Conservation (phyloP, 768 basidiomycete species). For the Floccularia luteovirens region DNA sequence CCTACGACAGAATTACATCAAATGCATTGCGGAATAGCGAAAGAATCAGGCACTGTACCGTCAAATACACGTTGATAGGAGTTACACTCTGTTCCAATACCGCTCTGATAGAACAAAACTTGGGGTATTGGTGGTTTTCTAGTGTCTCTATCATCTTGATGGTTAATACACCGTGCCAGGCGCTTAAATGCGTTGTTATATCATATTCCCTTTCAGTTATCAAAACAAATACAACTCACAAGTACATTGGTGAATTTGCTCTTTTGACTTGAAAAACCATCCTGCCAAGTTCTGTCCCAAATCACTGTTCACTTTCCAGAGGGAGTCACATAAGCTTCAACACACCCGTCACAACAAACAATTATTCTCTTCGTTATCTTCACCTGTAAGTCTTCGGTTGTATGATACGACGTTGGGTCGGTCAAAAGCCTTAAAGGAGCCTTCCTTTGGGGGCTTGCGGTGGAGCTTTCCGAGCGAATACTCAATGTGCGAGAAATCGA, state of each 20-base stretch:
- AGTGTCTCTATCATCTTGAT: conserved; percentile 32
- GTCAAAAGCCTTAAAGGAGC: conserved; percentile 25
- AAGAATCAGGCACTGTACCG: conserved; percentile 29
- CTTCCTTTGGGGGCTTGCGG: conserved; percentile 15
- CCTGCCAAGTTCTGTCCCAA: conserved; percentile 77
- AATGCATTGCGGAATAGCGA: too few relatives aligned
- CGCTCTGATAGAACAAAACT: conserved; percentile 60
- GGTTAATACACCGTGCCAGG: conserved; percentile 43
- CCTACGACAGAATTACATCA: too few relatives aligned
- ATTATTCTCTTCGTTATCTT: conserved; percentile 51
- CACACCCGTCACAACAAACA: conserved; percentile 72
- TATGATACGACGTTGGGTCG: conserved; percentile 16
- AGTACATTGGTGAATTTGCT: conserved; percentile 49
- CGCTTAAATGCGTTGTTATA: conserved; percentile 28
- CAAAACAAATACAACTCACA: conserved; percentile 21
- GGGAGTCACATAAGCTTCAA: too few relatives aligned
- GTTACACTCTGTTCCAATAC: conserved; percentile 50
- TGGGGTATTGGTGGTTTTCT: conserved; percentile 48
- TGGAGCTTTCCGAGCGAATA: too few relatives aligned
- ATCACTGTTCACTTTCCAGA: too few relatives aligned
- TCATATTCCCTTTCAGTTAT: not conserved
- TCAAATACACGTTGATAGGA: conserved; percentile 54
- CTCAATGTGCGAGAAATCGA: too few relatives aligned
- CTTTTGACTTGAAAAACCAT: conserved; percentile 40
- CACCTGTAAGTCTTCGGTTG: conserved; percentile 7